phyloP scores from a whole-genome alignment of 2,329 filamentous ascomycete genomes.

The Berkeleyomyces basicola region DNA sequence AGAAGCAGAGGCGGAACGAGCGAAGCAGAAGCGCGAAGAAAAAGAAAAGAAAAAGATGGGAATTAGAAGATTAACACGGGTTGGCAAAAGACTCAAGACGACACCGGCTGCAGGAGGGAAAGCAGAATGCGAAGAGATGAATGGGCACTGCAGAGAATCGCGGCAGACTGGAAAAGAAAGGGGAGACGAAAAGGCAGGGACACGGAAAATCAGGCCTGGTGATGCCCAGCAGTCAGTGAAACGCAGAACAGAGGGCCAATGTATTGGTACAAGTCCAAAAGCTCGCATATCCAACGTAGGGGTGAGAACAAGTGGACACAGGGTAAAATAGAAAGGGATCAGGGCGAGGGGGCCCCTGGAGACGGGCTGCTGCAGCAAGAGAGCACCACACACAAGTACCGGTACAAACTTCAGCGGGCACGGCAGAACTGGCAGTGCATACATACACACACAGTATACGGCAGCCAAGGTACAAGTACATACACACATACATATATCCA shows the following conservation, averaged over 20 bases:
- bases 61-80: conserved; percentile 11
- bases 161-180: conserved; percentile 5
- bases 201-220: conserved; percentile 9
- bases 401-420: no score
- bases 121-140: background rate
- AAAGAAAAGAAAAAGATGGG: conserved; percentile 9
- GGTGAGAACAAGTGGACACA: conserved; percentile 1
- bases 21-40: conserved; percentile 11
- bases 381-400: background rate
- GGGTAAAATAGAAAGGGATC: background rate
- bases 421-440: no score
- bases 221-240: conserved; percentile 2
- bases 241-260: background rate
- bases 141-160: conserved; percentile 1
- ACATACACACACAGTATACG: no score
- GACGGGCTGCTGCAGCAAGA: background rate
- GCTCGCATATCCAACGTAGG: background rate
- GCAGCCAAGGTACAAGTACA: no score
- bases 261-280: background rate
- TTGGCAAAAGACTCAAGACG: background rate
- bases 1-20: conserved; percentile 9
- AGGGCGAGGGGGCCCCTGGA: background rate
- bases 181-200: background rate
- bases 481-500: no score
- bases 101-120: conserved; percentile 11